A percentile compares a stretch with the other conserved stretches of the same genome.
Evolutionary conservation across 805 yeast species (phyloP).

Genomic region (Candida dajiaensis): DNA sequence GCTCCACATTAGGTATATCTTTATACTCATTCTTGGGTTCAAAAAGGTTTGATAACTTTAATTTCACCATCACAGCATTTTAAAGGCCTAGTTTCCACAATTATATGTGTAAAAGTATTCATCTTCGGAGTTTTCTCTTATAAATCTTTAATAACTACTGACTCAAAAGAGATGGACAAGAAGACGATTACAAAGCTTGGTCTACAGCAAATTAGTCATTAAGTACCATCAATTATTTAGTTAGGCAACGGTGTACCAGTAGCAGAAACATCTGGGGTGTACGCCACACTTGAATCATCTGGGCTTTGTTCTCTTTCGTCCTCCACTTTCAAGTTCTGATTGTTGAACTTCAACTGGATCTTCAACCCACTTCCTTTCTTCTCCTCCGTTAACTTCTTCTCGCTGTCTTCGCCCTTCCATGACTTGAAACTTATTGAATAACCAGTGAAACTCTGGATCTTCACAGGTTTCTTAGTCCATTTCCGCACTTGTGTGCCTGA

Average conservation of each 20-base stretch:
- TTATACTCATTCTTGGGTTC: neutral
- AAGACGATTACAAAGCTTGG: too few relatives aligned
- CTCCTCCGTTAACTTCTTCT: neutral
- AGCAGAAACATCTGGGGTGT: constrained; percentile 19
- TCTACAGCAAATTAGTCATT: neutral
- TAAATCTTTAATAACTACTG: too few relatives aligned
- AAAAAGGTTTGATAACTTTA: neutral
- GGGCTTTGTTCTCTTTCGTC: constrained; percentile 21
- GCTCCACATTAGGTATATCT: neutral
- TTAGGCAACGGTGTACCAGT: constrained; percentile 13
- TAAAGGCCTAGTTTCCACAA: neutral
- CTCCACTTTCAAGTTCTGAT: constrained; percentile 8
- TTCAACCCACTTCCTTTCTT: constrained; percentile 7
- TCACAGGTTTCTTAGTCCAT: constrained; percentile 37
- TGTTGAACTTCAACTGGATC: constrained; percentile 20
- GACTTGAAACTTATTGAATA: constrained; percentile 28
- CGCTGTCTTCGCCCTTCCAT: constrained; percentile 32
- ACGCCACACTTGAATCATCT: constrained; percentile 11
- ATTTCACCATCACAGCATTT: neutral
- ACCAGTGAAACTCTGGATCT: constrained; percentile 41
- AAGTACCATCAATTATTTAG: neutral
- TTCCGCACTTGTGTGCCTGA: constrained; percentile 37
- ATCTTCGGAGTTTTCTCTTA: too few relatives aligned
- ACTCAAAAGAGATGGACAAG: too few relatives aligned
- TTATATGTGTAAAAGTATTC: too few relatives aligned